Percentiles rank a stretch among this genome's conserved stretches.
Evolutionary conservation across 1,139 yeast genomes (phyloP).

Genomic region (Taphrina deformans): DNA sequence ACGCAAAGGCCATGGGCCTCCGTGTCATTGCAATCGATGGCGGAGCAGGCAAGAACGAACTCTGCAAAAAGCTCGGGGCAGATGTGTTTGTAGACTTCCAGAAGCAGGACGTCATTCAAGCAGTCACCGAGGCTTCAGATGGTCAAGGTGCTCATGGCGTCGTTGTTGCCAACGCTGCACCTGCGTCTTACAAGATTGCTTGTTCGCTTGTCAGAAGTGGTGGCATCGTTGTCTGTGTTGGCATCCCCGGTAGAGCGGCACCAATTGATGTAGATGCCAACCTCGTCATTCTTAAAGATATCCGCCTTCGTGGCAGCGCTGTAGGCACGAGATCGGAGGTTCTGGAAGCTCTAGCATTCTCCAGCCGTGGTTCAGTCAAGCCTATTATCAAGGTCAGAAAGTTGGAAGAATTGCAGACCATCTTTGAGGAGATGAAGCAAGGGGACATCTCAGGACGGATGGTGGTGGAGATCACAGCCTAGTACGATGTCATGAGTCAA

Average conservation of each 20-base stretch:
- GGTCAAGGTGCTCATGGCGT: slow-evolving; percentile 27
- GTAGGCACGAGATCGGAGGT: slow-evolving; percentile 82
- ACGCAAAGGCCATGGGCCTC: slow-evolving; percentile 79
- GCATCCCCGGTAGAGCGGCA: slow-evolving; percentile 29
- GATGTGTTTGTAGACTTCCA: slow-evolving; percentile 69
- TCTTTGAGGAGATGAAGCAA: slow-evolving; percentile 67
- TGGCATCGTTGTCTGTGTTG: slow-evolving; percentile 35
- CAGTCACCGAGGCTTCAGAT: slow-evolving; percentile 21
- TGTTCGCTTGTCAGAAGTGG: slow-evolving; percentile 16
- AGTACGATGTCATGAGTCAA: too few relatives aligned
- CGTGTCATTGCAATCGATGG: slow-evolving; percentile 70
- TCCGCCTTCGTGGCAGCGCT: slow-evolving; percentile 69
- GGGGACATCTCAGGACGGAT: slow-evolving; percentile 69
- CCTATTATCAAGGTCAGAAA: slow-evolving; percentile 69
- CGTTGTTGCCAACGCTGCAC: slow-evolving; percentile 29
- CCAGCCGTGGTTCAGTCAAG: slow-evolving; percentile 62
- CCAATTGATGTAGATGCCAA: slow-evolving; percentile 28
- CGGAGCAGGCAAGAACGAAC: slow-evolving; percentile 53
- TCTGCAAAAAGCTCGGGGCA: slow-evolving; percentile 46
- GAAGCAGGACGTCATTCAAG: slow-evolving; percentile 35
- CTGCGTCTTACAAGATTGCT: slow-evolving; percentile 24
- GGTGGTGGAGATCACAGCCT: slow-evolving; percentile 23
- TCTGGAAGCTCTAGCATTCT: slow-evolving; percentile 74
- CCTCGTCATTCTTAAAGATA: slow-evolving; percentile 61
- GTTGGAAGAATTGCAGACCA: slow-evolving; percentile 58